These are phyloP conservation scores for Ziziphus jujuba DNA, from an alignment of 306 rosid species.

Conservation along the genomic window DNA sequence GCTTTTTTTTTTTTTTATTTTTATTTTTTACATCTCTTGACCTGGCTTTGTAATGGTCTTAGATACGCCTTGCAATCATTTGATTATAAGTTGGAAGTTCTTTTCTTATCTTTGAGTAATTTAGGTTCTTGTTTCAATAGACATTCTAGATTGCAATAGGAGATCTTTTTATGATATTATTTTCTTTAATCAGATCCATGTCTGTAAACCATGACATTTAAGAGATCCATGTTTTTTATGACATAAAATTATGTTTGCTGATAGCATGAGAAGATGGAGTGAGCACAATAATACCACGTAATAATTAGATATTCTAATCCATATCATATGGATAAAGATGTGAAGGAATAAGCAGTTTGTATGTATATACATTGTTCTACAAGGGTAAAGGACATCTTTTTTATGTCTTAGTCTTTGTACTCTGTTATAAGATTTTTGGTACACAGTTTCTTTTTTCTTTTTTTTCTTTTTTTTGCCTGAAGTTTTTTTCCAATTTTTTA, in stretches of 20 bases:
- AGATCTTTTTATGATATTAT: not conserved
- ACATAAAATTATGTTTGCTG: no score
- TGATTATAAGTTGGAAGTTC: not conserved
- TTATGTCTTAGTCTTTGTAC: not conserved
- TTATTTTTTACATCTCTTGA: not conserved
- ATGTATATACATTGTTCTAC: not conserved
- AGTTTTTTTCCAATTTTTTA: slow-evolving; percentile 12
- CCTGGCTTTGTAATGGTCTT: slow-evolving; percentile 6
- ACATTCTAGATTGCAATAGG: not conserved
- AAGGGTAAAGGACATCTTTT: not conserved
- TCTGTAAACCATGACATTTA: not conserved
- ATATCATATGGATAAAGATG: no score
- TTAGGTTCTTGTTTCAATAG: not conserved
- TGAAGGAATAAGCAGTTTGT: no score
- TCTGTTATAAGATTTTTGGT: slow-evolving; percentile 6
- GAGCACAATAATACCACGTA: no score
- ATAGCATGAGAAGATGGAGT: no score
- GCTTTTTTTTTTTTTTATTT: not conserved
- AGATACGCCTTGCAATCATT: not conserved
- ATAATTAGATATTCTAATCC: no score
- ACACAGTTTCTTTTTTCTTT: not conserved
- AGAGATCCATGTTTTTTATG: no score
- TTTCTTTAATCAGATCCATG: not conserved
- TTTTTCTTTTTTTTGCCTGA: slow-evolving; percentile 5
- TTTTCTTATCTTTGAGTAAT: not conserved